These are phyloP conservation scores for Colletotrichum eleusines DNA, from an alignment of 2,329 filamentous ascomycete species.

Conservation along the genomic window DNA sequence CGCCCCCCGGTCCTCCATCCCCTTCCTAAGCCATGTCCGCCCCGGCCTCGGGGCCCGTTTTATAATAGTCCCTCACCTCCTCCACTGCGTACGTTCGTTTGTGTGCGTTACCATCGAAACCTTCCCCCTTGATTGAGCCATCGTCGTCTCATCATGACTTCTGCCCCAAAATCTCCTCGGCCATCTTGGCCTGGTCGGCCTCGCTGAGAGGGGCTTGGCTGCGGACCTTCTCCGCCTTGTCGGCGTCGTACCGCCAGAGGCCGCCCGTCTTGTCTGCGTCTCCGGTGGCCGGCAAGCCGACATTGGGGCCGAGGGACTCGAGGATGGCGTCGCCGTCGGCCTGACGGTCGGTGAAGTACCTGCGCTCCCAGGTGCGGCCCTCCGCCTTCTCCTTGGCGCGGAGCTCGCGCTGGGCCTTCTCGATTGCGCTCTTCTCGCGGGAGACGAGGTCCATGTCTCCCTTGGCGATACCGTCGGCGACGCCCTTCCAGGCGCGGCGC, in stretches of 20 bases:
- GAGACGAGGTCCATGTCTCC: constrained; percentile 88
- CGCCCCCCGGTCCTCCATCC: neutral
- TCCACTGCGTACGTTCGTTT: neutral
- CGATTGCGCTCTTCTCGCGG: constrained; percentile 87
- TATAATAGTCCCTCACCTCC: neutral
- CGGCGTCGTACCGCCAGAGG: constrained; percentile 69
- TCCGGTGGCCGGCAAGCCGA: constrained; percentile 63
- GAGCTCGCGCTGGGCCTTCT: constrained; percentile 83
- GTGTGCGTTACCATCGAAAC: constrained; percentile 8
- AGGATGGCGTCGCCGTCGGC: constrained; percentile 59
- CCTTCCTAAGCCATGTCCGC: neutral
- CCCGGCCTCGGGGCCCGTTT: neutral
- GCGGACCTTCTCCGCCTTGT: constrained; percentile 70
- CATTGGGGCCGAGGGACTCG: constrained; percentile 56
- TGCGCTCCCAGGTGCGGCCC: constrained; percentile 81
- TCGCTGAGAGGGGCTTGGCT: constrained; percentile 62
- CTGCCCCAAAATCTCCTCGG: constrained; percentile 52
- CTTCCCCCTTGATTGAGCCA: neutral
- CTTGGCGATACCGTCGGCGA: constrained; percentile 81
- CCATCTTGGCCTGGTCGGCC: constrained; percentile 67
- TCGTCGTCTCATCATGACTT: constrained; percentile 13
- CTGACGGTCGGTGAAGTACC: constrained; percentile 78
- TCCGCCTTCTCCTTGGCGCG: constrained; percentile 82
- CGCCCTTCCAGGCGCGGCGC: constrained; percentile 87
- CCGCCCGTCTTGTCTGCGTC: constrained; percentile 72